Base-by-base conservation (phyloP, 129 eudicot genomes). In the Tanacetum coccineum region DNA sequence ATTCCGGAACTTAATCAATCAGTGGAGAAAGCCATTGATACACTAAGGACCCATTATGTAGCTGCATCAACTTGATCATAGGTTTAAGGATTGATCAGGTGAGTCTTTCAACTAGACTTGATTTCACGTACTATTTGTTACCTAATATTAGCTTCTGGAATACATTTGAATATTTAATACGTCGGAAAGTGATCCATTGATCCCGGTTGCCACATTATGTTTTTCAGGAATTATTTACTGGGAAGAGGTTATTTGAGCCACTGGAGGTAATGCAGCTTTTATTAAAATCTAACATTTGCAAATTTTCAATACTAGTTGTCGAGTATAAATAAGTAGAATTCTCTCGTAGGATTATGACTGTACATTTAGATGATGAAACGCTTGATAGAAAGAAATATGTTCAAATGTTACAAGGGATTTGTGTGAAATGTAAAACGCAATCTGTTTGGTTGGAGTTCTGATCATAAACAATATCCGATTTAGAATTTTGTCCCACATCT, bases 211-310 rank as follows among this genome's bases (percentile, higher is more conserved):
- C 25, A 22, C 25, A 2, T 22, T 22, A 22, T 22, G 25, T 22
- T 22, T 22, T 22, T 22, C 42, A 28, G 67, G 59, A 59, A 59
- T 17, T 28, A 11, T 28, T 49, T 25, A 70, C 48, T 12, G n/a
- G 64, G 75, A 70, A 36, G 75, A 70, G 48, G 66, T 45, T 58
- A 13, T 70, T 59, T 26, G 46, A 70, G 59, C 44, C 48, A 54
- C 26, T 14, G 14, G 44, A 57, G 72, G 72, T 28, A 46, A 44
- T 6, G 17, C 26, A 61, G 19, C 13, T n/a, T 7, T 6, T 8
- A 36, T 15, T 5, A 6, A 1, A 7, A 42, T 59, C 39, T 30
- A 56, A 1, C 4, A 4, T 22, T 11, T 70, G 44, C 45, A 42
- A 56, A 21, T 56, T 22, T 18, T 42, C 12, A 20, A 19, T 51